phyloP scores from a whole-genome alignment of 345 rosid species.

The Lumnitzera racemosa region DNA sequence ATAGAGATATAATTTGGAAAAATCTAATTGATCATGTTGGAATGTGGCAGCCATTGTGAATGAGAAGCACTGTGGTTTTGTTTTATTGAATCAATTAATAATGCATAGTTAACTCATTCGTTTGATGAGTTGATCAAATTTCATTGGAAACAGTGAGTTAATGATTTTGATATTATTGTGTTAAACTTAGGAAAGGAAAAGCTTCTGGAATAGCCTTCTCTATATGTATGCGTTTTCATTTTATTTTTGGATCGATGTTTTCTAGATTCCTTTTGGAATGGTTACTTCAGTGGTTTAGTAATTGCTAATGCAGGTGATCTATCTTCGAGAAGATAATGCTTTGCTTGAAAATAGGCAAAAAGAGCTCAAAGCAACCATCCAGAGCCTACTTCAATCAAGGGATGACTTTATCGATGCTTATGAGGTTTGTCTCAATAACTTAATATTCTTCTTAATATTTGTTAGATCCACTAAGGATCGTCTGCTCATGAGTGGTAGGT shows the following conservation, averaged over 20 bases:
- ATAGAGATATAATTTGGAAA: no score
- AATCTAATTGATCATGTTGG: no score
- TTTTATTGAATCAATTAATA: no score
- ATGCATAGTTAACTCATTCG: no score
- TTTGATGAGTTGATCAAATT: background rate
- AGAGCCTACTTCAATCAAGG: slow-evolving; percentile 53
- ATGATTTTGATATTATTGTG: no score
- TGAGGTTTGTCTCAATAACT: slow-evolving; percentile 32
- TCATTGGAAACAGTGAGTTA: background rate
- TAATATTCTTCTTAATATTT: background rate
- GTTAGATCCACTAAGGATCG: background rate
- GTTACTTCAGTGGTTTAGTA: background rate
- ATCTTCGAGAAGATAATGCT: slow-evolving; percentile 56
- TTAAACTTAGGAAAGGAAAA: no score
- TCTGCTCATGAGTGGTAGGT: no score
- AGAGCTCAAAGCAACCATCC: slow-evolving; percentile 50
- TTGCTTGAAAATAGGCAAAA: slow-evolving; percentile 60
- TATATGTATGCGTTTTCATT: no score
- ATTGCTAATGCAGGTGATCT: slow-evolving; percentile 30
- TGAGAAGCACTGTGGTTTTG: no score
- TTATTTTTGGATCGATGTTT: background rate
- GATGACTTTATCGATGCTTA: slow-evolving; percentile 56
- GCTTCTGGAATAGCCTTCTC: no score
- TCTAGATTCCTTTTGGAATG: background rate
- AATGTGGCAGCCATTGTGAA: no score